Base-by-base conservation (phyloP, 345 rosid genomes). In the Brassica carinata region DNA sequence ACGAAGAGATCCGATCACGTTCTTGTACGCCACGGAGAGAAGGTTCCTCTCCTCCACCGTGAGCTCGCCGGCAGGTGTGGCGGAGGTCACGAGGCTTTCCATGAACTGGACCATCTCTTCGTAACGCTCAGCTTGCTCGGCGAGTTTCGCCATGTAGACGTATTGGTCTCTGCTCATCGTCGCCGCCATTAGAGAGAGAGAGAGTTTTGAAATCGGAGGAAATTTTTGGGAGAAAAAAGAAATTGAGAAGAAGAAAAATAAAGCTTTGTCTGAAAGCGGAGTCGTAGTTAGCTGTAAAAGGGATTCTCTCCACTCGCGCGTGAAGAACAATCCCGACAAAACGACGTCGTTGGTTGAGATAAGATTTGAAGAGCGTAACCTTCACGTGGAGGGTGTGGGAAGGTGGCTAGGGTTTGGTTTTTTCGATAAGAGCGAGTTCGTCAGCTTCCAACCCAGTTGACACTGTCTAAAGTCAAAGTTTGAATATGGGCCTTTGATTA, bases 81-180 rank as follows among this genome's bases (percentile, higher is more conserved):
- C 84, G 5, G 88, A 79, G 75, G 85, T 84, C 5, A 87, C 90
- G 29, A 91, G 91, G 81, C 86, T 85, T 57, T 91, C 96, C 96
- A 91, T 91, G 82, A 87, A 89, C 77, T 89, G 87, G 4, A 91
- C 96, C 96, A 91, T 91, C 84, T 91, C 93, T 81, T 91, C 96
- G 64, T 83, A 83, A 23, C 85, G 83, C 83, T 83, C 85, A 0
- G 85, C 85, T 74, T 83, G 85, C 58, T 83, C 85, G 2, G 85
- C 83, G 2, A 83, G 83, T 67, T 83, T 83, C 53, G 85, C 85
- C 83, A 83, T 75, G 83, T 83, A 83, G n/a, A 83, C 85, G 72
- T 79, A 79, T 70, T 83, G 85, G 51, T 83, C 85, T 72, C 85
- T 83, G 81, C 36, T 83, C 40, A 83, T 45, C 43, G 77, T 64